Conservation (phyloP, 1,139 yeast genomes). For the Geotrichum reessii region DNA sequence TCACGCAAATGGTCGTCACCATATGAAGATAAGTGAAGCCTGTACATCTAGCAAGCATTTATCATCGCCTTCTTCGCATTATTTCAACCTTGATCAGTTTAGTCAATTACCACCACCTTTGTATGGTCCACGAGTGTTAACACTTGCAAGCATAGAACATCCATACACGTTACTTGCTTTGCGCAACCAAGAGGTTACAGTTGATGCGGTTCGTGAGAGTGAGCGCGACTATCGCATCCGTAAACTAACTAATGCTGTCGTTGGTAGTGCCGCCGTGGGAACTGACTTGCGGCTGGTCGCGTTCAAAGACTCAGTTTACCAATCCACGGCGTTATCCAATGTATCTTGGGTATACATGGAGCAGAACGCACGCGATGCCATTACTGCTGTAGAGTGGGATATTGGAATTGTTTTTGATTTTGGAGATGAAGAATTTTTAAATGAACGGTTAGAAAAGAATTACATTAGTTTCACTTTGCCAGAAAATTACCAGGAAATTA, state of each 20-base stretch:
- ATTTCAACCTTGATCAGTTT: neutral
- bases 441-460: neutral
- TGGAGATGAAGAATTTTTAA: neutral
- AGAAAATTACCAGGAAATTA: neutral
- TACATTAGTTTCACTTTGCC: neutral
- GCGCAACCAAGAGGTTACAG: neutral
- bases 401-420: slow-evolving; percentile 10
- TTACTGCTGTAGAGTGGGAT: slow-evolving; percentile 9
- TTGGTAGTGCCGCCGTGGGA: neutral
- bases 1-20: slow-evolving; percentile 1
- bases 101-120: neutral
- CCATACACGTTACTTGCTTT: slow-evolving; percentile 5
- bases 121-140: neutral
- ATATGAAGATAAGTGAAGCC: slow-evolving; percentile 2
- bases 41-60: too few relatives aligned
- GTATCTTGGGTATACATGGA: slow-evolving; percentile 14
- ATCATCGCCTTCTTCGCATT: too few relatives aligned
- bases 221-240: neutral
- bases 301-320: slow-evolving; percentile 14
- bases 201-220: slow-evolving; percentile 1
- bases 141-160: slow-evolving; percentile 7
- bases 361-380: neutral
- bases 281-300: slow-evolving; percentile 1
- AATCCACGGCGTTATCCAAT: slow-evolving; percentile 3
- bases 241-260: neutral